Base-by-base conservation (phyloP, 768 basidiomycete species). In the Tulasnella sp. region DNA sequence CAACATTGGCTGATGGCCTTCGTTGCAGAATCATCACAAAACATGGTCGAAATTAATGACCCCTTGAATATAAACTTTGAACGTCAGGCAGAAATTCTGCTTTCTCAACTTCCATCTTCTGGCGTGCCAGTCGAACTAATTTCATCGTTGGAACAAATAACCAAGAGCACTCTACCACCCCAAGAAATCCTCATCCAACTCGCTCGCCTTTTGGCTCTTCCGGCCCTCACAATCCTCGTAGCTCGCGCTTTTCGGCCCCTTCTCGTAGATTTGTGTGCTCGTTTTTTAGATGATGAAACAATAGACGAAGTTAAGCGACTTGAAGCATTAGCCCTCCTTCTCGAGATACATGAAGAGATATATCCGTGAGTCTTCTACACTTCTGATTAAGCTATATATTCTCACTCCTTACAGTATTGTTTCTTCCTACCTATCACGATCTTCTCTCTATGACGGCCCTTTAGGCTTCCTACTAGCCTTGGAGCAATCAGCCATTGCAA, bases 191-290 rank as follows among this genome's bases (percentile, higher is more conserved):
- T 87, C 4, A 60, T 64, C 28, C 69, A 66, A 0, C 66, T 91
- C 32, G 83, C 88, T 4, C 61, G 66, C 27, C 65, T 84, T 6
- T 70, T 90, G 12, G 67, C 75, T 0, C 61, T 69, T 15, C 80
- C 84, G 7, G 70, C 76, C 9, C 71, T 81, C 37, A 88, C 88
- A 0, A 59, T 73, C 27, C 59, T 68, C 10, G 70, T 96, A 53
- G 76, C 83, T 16, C 69, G 67, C 5, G 56, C 73, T 9, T 96
- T 84, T 66, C 69, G 83, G 55, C 91, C 92, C 3, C 65, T 96
- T 46, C 63, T 89, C 33, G 59, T 83, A 24, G 85, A 93, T 63
- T 66, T 98, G 22, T 81, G 80, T 59, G 83, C 83, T 3, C 66
- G 84, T 59, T 95, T 88, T 89, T 61, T 92, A 35, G 68, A 80